Base-by-base conservation (phyloP, 2,329 filamentous ascomycete species). In the Aschersonia sp. region DNA sequence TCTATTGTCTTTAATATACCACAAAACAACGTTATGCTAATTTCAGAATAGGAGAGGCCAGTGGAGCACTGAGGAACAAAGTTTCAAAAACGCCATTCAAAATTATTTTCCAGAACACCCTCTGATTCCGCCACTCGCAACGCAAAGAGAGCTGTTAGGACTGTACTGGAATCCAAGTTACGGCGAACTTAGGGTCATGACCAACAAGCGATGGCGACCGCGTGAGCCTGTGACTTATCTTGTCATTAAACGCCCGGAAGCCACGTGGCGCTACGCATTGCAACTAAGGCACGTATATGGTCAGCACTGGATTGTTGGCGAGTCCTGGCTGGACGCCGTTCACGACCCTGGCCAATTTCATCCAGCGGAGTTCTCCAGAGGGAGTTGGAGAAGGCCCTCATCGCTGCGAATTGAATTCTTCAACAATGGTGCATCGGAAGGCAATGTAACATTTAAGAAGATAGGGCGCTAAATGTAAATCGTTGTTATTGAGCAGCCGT, bases 151-250 rank as follows among this genome's bases (percentile, higher is more conserved):
- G 1, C 49, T 62, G 28, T 53, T 56, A 2, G 72, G 72, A 3
- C 67, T 60, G 2, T 75, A 74, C 52, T 65, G 57, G 50, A 62
- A 74, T 47, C 61, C 64, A 2, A 69, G 62, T 3, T 73, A 73
- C 56, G 58, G 56, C 28, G 50, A 44, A 1, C 45, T 63, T 9
- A 48, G 52, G 0, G 49, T 64, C 4, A 47, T 48, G 1, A 50
- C 50, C 7, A 49, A 53, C 20, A 5, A 42, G 51, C 5, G 31
- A 50, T 3, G 48, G 53, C 43, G 6, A 10, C 20, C 20, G 43
- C 43, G 10, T 28, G 40, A 6, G 40, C 40, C 40, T 2, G 40
- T 9, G 40, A 9, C 9, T 5, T 5, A 44, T 30, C 43, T 44
- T n/a, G 6, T 44, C 30, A 29, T 31, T 9, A 5, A 30, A 31